Evolutionary conservation across 805 yeast genomes (phyloP).

Genomic region (Tetrapisispora arboricola): DNA sequence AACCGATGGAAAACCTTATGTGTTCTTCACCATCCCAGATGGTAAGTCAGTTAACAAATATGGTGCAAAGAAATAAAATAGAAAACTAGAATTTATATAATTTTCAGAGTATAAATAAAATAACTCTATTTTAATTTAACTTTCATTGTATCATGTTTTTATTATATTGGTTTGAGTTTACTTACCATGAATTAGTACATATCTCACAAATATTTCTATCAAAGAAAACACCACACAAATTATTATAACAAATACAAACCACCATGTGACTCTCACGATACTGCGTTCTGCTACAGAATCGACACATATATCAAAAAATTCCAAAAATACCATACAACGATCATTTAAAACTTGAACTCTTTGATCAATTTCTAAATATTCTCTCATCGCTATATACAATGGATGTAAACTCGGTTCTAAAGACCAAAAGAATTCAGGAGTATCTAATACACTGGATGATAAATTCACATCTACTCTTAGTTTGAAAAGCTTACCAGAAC

Average conservation of each 20-base stretch:
- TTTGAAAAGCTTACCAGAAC: conserved; percentile 84
- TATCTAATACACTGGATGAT: conserved; percentile 81
- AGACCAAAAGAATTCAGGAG: conserved; percentile 96
- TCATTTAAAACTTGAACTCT: conserved; percentile 90
- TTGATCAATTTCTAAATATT: conserved; percentile 89
- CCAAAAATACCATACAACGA: conserved; percentile 86
- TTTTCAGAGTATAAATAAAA: background rate
- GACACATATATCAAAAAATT: conserved; percentile 83
- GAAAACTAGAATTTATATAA: background rate
- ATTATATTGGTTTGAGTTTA: background rate
- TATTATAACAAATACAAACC: conserved; percentile 74
- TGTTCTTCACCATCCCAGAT: conserved; percentile 90
- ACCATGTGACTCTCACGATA: conserved; percentile 84
- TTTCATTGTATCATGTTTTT: background rate
- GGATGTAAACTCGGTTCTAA: conserved; percentile 93
- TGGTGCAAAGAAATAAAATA: conserved; percentile 50
- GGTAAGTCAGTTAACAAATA: conserved; percentile 75
- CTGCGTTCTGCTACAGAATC: conserved; percentile 91
- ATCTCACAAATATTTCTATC: conserved; percentile 56
- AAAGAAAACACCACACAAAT: conserved; percentile 69
- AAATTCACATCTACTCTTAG: conserved; percentile 87
- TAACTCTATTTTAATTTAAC: background rate
- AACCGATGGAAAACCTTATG: conserved; percentile 50
- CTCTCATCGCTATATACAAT: conserved; percentile 76
- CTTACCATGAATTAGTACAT: conserved; percentile 32